Evolutionary conservation across 768 basidiomycete species (phyloP), one percentile per base, ranked within the genome.

Genomic region (Collybiopsis luxurians): DNA sequence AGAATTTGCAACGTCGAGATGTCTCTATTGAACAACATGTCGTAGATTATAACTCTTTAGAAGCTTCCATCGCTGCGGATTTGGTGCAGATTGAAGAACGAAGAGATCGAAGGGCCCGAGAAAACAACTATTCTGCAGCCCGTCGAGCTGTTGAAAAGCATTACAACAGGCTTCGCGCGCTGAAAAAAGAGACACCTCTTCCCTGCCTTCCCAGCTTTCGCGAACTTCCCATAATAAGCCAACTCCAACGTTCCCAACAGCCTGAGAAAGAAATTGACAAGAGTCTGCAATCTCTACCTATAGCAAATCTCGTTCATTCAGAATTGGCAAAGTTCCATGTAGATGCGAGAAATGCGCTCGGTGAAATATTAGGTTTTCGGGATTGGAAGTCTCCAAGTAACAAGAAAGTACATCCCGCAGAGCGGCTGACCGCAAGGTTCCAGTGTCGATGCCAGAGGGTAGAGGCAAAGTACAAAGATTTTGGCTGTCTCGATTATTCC

Each of bases 381-480:
- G 66, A 76, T 3, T 88, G 84, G 84, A 79, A 73, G 61, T 71
- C 26, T 72, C 81, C 50, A 19, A 80, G 76, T 62, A 73, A 66
- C 51, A 75, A 67, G 15, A 64, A 68, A 38, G 53, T 87, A 9
- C 82, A 83, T 63, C 86, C 86, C 0, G 78, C 79, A 17, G 77
- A 86, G 47, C 74, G 86, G 42, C 56, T 85, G 13, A 82, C 80
- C 4, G 84, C 85, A 0, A 69, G 82, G 23, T 90, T 87, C 68
- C 66, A 70, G 26, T 91, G 89, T 64, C 76, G 67, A 38, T 91
- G 89, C 62, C 60, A 73, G 12, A 71, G 66, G 9, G 67, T 76
- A 1, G 67, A 65, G 3, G 62, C 56, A 31, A 65, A 63, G 38
- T 73, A 77, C 60, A 67, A 62, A 30, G 69, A 67, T 23, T 75